Percentiles rank a stretch among this genome's conserved stretches.
These are phyloP conservation scores for Paramecium tetraurelia DNA, from an alignment of 73 alveolate species.

Conservation along the genomic window DNA sequence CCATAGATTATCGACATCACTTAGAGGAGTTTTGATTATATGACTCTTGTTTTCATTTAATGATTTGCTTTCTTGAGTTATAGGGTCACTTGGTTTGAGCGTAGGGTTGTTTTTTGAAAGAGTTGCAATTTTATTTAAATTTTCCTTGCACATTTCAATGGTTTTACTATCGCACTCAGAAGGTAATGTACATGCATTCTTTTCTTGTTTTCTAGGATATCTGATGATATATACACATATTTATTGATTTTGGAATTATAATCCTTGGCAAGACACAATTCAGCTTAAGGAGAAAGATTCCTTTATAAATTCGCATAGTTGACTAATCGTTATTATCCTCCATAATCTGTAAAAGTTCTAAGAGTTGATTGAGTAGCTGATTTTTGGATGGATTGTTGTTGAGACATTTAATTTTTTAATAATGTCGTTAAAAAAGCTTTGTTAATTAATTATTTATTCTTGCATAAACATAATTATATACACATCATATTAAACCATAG, in stretches of 20 bases:
- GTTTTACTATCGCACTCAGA: not conserved
- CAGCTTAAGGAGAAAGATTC: constrained; percentile 6
- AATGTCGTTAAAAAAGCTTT: not conserved
- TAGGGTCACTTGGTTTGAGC: constrained; percentile 17
- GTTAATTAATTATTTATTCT: not conserved
- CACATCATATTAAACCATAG: not conserved
- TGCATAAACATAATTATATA: not conserved
- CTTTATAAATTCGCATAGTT: not conserved
- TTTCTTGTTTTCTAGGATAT: not conserved
- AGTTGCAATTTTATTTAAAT: not conserved
- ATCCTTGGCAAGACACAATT: constrained; percentile 16
- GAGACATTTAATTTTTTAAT: not conserved
- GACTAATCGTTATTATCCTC: not conserved
- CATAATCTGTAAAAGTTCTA: not conserved
- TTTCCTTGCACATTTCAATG: not conserved
- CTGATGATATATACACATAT: not conserved
- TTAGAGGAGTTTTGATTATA: constrained; percentile 1
- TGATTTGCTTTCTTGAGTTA: not conserved
- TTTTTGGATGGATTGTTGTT: not conserved
- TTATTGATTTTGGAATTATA: constrained; percentile 12
- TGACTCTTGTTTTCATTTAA: not conserved
- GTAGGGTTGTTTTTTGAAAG: constrained; percentile 25
- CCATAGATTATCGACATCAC: constrained; percentile 16
- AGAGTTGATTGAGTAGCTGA: not conserved
- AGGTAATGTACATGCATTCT: not conserved